Evolutionary conservation across 2,329 filamentous ascomycete genomes (phyloP).

Genomic region (Berkeleyomyces basicola): DNA sequence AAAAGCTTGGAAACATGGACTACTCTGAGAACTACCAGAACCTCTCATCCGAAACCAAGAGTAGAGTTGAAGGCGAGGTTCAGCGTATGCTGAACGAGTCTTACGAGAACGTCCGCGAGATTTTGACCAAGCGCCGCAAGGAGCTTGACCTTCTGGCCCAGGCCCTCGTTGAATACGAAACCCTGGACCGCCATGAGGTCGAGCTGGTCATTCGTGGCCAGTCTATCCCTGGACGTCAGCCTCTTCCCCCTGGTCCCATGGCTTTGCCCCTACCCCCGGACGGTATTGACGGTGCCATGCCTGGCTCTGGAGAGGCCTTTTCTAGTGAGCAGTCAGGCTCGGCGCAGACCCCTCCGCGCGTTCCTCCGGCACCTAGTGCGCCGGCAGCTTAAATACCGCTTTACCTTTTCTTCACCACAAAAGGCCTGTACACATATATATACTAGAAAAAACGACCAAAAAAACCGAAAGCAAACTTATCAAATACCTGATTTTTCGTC

Average conservation of each 20-base stretch:
- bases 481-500: background rate
- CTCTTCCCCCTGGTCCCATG: slow-evolving; percentile 40
- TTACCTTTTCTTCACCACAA: background rate
- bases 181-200: slow-evolving; percentile 74
- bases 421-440: slow-evolving; percentile 1
- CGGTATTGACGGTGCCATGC: slow-evolving; percentile 6
- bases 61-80: slow-evolving; percentile 76
- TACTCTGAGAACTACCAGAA: slow-evolving; percentile 64
- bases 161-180: slow-evolving; percentile 88
- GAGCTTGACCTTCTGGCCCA: slow-evolving; percentile 80
- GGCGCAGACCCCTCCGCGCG: slow-evolving; percentile 6
- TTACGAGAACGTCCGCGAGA: slow-evolving; percentile 51
- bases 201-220: slow-evolving; percentile 79
- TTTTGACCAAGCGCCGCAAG: slow-evolving; percentile 59
- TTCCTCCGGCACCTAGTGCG: slow-evolving; percentile 8
- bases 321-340: slow-evolving; percentile 5
- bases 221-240: slow-evolving; percentile 48
- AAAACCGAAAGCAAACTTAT: background rate
- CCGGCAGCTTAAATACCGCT: slow-evolving; percentile 1
- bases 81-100: slow-evolving; percentile 70
- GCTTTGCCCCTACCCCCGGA: slow-evolving; percentile 24
- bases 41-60: slow-evolving; percentile 72
- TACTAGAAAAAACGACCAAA: background rate
- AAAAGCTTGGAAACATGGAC: slow-evolving; percentile 76
- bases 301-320: slow-evolving; percentile 12